Conservation (phyloP, 371 early-diverging fungal species). For the Catenaria anguillulae region DNA sequence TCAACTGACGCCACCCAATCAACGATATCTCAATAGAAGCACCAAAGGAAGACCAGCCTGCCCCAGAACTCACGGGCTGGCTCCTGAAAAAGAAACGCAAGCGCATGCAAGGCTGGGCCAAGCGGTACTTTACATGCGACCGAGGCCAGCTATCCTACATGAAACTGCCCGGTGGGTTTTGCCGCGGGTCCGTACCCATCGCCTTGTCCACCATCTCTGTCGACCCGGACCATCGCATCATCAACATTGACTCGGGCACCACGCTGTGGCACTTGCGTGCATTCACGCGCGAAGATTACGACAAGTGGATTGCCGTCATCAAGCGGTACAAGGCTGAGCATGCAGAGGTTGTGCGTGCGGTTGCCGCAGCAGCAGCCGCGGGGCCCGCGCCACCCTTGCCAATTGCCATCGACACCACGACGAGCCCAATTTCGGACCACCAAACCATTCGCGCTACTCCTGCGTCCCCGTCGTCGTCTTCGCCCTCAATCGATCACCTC, state of each 20-base stretch:
- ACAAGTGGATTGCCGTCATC: constrained; percentile 40
- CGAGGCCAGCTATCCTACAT: constrained; percentile 51
- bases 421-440: too few species aligned
- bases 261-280: constrained; percentile 68
- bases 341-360: background rate
- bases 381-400: background rate
- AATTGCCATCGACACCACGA: too few species aligned
- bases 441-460: too few species aligned
- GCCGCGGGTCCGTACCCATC: constrained; percentile 61
- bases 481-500: background rate
- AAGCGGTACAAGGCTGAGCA: constrained; percentile 13
- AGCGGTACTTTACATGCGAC: constrained; percentile 56
- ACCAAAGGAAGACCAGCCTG: constrained; percentile 16
- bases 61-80: constrained; percentile 50
- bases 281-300: constrained; percentile 46
- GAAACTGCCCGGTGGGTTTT: constrained; percentile 40
- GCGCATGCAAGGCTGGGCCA: constrained; percentile 75
- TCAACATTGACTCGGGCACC: constrained; percentile 76
- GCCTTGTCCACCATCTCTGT: constrained; percentile 50
- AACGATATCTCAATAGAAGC: constrained; percentile 5
- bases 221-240: constrained; percentile 44
- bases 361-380: background rate
- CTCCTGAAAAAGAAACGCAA: constrained; percentile 76
- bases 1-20: background rate
- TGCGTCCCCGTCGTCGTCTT: too few species aligned